Conservation (phyloP, 768 basidiomycete species). For the Mycena albidolilacea region DNA sequence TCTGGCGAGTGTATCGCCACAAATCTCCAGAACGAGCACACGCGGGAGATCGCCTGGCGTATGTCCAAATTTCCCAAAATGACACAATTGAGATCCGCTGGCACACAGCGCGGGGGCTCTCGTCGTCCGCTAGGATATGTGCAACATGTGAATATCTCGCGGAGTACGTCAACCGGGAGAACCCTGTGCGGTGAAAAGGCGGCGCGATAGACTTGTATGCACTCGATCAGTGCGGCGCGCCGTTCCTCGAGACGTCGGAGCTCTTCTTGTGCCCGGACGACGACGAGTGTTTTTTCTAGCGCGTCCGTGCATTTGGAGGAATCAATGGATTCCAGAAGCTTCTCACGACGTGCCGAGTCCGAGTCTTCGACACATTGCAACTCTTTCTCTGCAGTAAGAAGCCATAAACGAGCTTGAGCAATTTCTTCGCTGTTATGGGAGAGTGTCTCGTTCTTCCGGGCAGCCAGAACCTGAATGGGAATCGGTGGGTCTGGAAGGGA, state of each 20-base stretch:
- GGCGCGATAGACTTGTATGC: not conserved
- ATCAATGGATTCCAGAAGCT: not conserved
- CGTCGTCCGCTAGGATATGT: not conserved
- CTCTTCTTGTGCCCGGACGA: not conserved
- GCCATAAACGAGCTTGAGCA: not conserved
- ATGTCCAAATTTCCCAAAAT: not conserved
- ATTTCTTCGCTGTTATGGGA: not conserved
- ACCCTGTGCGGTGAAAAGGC: not conserved
- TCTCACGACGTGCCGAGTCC: constrained; percentile 1
- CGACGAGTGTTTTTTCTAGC: not conserved
- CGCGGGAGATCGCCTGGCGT: not conserved
- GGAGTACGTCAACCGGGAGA: not conserved
- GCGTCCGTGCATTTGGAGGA: not conserved
- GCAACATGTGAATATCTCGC: not conserved
- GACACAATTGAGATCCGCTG: not conserved
- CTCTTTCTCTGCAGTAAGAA: not conserved
- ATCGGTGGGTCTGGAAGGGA: not conserved
- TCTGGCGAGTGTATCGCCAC: not conserved
- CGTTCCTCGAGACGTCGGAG: not conserved
- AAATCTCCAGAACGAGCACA: not conserved
- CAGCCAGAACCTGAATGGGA: not conserved
- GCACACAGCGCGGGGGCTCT: not conserved
- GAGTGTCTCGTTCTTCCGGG: not conserved
- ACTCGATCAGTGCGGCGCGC: not conserved
- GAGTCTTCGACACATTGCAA: not conserved